Conservation (phyloP, 805 yeast species). For the Hanseniaspora lindneri region DNA sequence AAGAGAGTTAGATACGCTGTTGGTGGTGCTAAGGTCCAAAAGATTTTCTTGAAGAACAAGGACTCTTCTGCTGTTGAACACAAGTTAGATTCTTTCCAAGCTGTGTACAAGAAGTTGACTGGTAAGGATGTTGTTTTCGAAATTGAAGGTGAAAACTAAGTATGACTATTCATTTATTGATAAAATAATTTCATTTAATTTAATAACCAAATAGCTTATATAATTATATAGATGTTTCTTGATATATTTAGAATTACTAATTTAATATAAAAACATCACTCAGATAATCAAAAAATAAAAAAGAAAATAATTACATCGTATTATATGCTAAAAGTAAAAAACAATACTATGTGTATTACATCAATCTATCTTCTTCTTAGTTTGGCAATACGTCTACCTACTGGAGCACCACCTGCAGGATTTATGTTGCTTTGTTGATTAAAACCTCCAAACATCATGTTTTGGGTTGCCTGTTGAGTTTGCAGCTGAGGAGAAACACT, state of each 20-base stretch:
- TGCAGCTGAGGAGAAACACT: background rate
- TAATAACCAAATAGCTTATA: constrained; percentile 4
- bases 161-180: background rate
- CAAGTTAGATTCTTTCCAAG: constrained; percentile 98
- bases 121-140: constrained; percentile 99
- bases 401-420: constrained; percentile 15
- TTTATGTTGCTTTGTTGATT: background rate
- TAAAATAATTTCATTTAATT: background rate
- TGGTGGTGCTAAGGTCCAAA: constrained; percentile 97
- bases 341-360: background rate
- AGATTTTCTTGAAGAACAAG: constrained; percentile 95
- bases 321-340: background rate
- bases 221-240: constrained; percentile 14
- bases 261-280: constrained; percentile 2
- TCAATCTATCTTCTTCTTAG: constrained; percentile 10
- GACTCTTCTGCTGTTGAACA: constrained; percentile 93
- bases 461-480: background rate
- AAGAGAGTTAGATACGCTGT: constrained; percentile 98
- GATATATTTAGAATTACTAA: background rate
- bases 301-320: background rate
- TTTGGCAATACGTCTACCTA: constrained; percentile 16
- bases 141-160: constrained; percentile 48
- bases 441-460: constrained; percentile 16
- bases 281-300: constrained; percentile 4
- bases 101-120: constrained; percentile 94